phyloP scores from a whole-genome alignment of 108 stramenopile genomes.

The Cyclostephanos tholiformis region DNA sequence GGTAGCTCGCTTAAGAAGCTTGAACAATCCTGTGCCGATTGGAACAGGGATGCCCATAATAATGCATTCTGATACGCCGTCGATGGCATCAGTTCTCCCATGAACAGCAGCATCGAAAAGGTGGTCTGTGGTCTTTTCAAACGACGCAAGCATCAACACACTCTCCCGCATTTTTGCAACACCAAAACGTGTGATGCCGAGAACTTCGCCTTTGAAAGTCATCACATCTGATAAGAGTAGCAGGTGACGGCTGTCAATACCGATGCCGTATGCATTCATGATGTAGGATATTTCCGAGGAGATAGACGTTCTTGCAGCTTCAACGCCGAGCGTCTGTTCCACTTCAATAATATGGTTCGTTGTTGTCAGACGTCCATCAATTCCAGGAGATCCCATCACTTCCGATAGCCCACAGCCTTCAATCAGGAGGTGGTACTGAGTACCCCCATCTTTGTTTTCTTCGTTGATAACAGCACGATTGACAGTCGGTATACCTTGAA shows the following conservation, averaged over 20 bases:
- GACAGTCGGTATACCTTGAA: constrained; percentile 94
- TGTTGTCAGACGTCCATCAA: constrained; percentile 88
- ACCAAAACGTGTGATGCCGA: constrained; percentile 98
- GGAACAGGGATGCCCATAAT: constrained; percentile 99
- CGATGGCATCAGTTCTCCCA: constrained; percentile 94
- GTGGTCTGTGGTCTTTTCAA: constrained; percentile 99
- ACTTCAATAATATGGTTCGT: constrained; percentile 98
- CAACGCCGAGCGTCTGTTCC: constrained; percentile 91
- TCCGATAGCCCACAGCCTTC: constrained; percentile 96
- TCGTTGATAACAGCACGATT: constrained; percentile 97
- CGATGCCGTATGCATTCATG: constrained; percentile 96
- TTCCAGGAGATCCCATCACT: constrained; percentile 95
- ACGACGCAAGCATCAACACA: constrained; percentile 98
- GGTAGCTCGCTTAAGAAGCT: constrained; percentile 82
- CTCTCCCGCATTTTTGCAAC: constrained; percentile 98
- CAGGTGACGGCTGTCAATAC: constrained; percentile 95
- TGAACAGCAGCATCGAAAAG: constrained; percentile 99
- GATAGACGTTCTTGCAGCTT: constrained; percentile 95
- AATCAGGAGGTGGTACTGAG: constrained; percentile 90
- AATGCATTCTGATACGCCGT: constrained; percentile 99
- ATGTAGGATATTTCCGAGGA: constrained; percentile 94
- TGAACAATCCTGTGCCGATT: constrained; percentile 96
- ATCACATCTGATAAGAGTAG: constrained; percentile 97
- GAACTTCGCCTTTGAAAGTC: constrained; percentile 98
- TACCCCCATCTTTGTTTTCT: constrained; percentile 73